phyloP scores from a whole-genome alignment of 2,329 filamentous ascomycete species.

The Aspergillus sp. region DNA sequence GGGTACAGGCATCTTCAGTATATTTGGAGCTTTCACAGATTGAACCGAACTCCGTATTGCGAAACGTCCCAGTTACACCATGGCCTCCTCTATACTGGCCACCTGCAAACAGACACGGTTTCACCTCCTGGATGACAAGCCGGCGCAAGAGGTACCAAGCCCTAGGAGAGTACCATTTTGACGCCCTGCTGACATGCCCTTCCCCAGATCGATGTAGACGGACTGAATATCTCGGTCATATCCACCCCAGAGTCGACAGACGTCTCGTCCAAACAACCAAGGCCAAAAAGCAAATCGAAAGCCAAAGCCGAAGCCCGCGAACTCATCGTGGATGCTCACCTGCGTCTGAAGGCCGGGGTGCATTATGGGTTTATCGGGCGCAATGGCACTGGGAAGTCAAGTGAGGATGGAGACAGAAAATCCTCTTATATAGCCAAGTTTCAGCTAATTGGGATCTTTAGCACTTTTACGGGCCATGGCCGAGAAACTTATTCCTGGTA shows the following conservation, averaged over 20 bases:
- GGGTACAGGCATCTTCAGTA: no score
- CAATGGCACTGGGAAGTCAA: slow-evolving; percentile 79
- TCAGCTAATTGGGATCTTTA: slow-evolving; percentile 21
- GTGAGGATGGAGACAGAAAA: slow-evolving; percentile 30
- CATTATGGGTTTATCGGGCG: slow-evolving; percentile 72
- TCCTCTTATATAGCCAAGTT: no score
- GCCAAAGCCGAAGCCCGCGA: slow-evolving; percentile 49
- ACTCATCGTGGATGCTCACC: slow-evolving; percentile 59
- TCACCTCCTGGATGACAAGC: slow-evolving; percentile 49
- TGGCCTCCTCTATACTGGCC: slow-evolving; percentile 42
- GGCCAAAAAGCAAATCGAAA: slow-evolving; percentile 41
- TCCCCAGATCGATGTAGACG: slow-evolving; percentile 58
- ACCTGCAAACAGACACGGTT: slow-evolving; percentile 62
- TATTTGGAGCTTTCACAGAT: not conserved
- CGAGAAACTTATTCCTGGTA: slow-evolving; percentile 69
- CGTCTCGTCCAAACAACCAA: slow-evolving; percentile 15
- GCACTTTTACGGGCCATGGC: slow-evolving; percentile 66
- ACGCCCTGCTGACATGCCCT: not conserved
- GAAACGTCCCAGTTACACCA: not conserved
- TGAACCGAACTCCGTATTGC: not conserved
- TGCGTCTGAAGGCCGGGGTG: slow-evolving; percentile 63
- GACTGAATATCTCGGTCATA: slow-evolving; percentile 60
- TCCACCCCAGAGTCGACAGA: slow-evolving; percentile 12
- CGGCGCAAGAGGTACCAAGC: slow-evolving; percentile 44
- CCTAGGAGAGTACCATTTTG: not conserved